phyloP scores from a whole-genome alignment of 768 basidiomycete species.

The Suillus alpinus region DNA sequence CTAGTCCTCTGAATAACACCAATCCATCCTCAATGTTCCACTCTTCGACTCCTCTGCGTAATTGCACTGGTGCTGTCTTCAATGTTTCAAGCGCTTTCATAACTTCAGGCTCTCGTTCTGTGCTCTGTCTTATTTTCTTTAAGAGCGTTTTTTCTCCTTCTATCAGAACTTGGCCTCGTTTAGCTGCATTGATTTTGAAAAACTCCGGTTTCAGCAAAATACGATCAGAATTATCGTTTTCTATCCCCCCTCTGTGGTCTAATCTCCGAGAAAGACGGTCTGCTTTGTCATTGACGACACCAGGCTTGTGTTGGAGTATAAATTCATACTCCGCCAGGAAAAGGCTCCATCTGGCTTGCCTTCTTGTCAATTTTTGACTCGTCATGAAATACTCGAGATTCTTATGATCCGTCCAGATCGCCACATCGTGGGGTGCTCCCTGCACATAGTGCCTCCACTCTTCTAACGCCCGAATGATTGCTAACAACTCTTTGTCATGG shows the following conservation, averaged over 20 bases:
- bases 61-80: background rate
- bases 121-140: background rate
- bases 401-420: conserved; percentile 27
- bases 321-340: background rate
- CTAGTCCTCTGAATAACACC: background rate
- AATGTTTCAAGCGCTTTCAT: background rate
- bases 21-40: background rate
- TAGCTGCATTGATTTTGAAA: background rate
- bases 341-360: conserved; percentile 13
- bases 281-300: background rate
- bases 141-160: background rate
- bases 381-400: conserved; percentile 37
- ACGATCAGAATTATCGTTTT: background rate
- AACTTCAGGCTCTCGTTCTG: background rate
- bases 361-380: conserved; percentile 17
- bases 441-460: background rate
- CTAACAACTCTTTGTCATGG: conserved; percentile 25
- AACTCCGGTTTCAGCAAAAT: background rate
- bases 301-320: background rate
- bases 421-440: background rate
- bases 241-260: background rate
- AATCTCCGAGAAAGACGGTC: background rate
- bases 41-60: background rate
- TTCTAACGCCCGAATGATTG: background rate
- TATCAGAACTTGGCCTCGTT: background rate